Evolutionary conservation across 164 flowering plant species (phyloP).

Genomic region (Aristolochia fimbriata): DNA sequence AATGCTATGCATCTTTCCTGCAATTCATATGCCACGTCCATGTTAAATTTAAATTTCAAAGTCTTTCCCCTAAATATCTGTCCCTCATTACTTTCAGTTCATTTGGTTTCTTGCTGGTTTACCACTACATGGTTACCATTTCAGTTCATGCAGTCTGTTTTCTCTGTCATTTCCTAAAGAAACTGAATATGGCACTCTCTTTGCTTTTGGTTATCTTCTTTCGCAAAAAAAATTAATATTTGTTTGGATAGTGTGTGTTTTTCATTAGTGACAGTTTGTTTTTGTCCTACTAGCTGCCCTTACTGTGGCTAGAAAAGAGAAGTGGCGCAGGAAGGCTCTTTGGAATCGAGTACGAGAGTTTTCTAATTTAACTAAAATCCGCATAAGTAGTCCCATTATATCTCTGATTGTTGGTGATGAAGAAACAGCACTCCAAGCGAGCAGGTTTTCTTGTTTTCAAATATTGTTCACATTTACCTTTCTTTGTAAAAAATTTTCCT

Average conservation of each 20-base stretch:
- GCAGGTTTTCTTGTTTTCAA: slow-evolving; percentile 39
- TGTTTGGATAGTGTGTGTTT: background rate
- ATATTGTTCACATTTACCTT: slow-evolving; percentile 9
- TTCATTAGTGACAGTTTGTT: background rate
- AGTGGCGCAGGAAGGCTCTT: slow-evolving; percentile 70
- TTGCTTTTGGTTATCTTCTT: background rate
- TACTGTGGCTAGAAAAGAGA: slow-evolving; percentile 65
- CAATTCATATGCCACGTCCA: too few relatives aligned
- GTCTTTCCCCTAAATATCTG: too few relatives aligned
- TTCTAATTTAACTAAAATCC: slow-evolving; percentile 48
- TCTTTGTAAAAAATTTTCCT: background rate
- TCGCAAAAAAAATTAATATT: background rate
- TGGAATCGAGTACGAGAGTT: slow-evolving; percentile 76
- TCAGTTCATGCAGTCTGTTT: too few relatives aligned
- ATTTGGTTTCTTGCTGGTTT: too few relatives aligned
- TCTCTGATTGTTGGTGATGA: slow-evolving; percentile 76
- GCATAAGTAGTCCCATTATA: slow-evolving; percentile 74
- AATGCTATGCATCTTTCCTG: too few relatives aligned
- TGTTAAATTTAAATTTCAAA: too few relatives aligned
- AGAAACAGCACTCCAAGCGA: slow-evolving; percentile 73
- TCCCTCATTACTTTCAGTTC: too few relatives aligned
- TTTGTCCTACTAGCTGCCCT: slow-evolving; percentile 58
- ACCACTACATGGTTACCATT: too few relatives aligned
- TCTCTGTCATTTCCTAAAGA: too few relatives aligned
- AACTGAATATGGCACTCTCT: too few relatives aligned